These are phyloP conservation scores for Pseudogymnoascus sp. DNA, from an alignment of 2,329 filamentous ascomycete species.

Conservation along the genomic window DNA sequence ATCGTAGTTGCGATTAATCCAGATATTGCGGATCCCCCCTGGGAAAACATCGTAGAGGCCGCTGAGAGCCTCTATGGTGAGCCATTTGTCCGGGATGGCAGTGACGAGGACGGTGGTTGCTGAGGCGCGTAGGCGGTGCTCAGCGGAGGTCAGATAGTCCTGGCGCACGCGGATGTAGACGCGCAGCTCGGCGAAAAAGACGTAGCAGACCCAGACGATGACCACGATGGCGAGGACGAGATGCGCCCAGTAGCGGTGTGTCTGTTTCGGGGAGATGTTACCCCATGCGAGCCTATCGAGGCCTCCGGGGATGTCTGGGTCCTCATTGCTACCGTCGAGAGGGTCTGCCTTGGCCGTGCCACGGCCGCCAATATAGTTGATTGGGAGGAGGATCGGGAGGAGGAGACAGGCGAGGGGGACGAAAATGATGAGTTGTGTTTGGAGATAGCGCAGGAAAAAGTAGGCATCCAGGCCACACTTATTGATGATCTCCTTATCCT, in stretches of 20 bases:
- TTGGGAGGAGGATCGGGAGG: slow-evolving; percentile 74
- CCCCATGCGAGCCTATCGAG: slow-evolving; percentile 81
- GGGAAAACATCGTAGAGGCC: slow-evolving; percentile 93
- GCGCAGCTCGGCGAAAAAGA: slow-evolving; percentile 78
- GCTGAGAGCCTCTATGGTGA: slow-evolving; percentile 70
- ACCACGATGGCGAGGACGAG: slow-evolving; percentile 69
- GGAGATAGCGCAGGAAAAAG: slow-evolving; percentile 89
- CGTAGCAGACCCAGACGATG: slow-evolving; percentile 74
- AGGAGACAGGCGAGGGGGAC: slow-evolving; percentile 70
- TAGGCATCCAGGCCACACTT: slow-evolving; percentile 96
- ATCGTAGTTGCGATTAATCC: slow-evolving; percentile 88
- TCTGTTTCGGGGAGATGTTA: slow-evolving; percentile 63
- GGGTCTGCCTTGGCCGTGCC: slow-evolving; percentile 32
- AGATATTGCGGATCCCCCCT: slow-evolving; percentile 88
- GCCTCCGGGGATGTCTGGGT: slow-evolving; percentile 41
- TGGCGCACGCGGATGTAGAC: slow-evolving; percentile 91
- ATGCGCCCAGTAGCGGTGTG: slow-evolving; percentile 74
- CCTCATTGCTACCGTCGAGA: slow-evolving; percentile 17
- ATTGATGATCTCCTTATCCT: slow-evolving; percentile 77
- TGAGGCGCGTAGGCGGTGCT: slow-evolving; percentile 86
- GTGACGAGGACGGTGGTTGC: slow-evolving; percentile 93
- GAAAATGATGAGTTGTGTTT: slow-evolving; percentile 84
- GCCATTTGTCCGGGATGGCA: slow-evolving; percentile 84
- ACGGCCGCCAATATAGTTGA: slow-evolving; percentile 69
- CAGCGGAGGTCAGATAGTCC: slow-evolving; percentile 86